Percentiles rank a stretch among this genome's conserved stretches.
phyloP scores from a whole-genome alignment of 805 yeast species.

The Lachancea sp. region DNA sequence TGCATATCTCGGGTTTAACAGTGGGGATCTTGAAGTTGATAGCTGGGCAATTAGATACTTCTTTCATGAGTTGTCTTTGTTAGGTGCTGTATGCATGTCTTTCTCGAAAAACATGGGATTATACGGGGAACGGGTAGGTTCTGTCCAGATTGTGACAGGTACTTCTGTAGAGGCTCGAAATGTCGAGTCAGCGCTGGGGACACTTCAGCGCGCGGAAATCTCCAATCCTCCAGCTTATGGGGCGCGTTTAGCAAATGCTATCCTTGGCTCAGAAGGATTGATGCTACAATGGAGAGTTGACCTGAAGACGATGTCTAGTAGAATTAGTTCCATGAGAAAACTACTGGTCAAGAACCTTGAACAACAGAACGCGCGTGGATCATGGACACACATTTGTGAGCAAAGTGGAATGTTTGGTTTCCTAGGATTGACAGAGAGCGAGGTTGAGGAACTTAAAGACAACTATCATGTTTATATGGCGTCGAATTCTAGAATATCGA shows the following conservation, averaged over 20 bases:
- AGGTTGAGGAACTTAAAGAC: constrained; percentile 1
- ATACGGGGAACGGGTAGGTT: constrained; percentile 82
- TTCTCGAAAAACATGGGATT: constrained; percentile 83
- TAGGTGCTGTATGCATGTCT: constrained; percentile 54
- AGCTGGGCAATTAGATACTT: constrained; percentile 44
- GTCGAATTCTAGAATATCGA: constrained; percentile 4
- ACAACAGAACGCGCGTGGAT: constrained; percentile 5
- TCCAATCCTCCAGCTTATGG: constrained; percentile 84
- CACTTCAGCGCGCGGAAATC: constrained; percentile 37
- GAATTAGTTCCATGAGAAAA: constrained; percentile 59
- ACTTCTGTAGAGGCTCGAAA: constrained; percentile 37
- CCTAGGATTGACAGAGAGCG: constrained; percentile 1
- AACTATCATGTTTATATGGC: constrained; percentile 7
- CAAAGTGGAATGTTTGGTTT: constrained; percentile 9
- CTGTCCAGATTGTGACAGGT: constrained; percentile 40
- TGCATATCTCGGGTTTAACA: constrained; percentile 84
- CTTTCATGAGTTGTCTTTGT: constrained; percentile 21
- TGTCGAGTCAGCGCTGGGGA: constrained; percentile 29
- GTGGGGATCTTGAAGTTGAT: constrained; percentile 69
- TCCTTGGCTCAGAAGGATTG: constrained; percentile 49
- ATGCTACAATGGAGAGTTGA: constrained; percentile 62
- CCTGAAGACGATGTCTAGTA: constrained; percentile 61
- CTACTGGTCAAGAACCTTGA: background rate
- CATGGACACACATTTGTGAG: constrained; percentile 1
- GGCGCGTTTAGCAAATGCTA: constrained; percentile 68